A percentile compares a stretch with the other conserved stretches of the same genome.
Conservation (phyloP, 2,329 filamentous ascomycete genomes). For the Ceratocystis alfenasii region DNA sequence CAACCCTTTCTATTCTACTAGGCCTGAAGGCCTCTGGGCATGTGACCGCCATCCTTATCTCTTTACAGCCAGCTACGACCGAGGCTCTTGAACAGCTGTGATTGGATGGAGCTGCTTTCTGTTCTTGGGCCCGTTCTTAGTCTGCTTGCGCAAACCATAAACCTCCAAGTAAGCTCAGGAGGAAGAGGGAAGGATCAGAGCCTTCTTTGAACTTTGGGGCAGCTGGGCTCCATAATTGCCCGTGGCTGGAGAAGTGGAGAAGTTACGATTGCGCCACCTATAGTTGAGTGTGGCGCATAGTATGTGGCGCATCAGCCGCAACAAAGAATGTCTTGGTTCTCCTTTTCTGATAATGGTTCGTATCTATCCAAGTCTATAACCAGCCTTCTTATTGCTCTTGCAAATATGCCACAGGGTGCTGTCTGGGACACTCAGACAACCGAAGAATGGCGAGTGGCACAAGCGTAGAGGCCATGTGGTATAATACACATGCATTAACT, state of each 20-base stretch:
- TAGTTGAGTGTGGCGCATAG: not conserved
- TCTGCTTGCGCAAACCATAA: constrained; percentile 8
- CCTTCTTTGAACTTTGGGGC: not conserved
- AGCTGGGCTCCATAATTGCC: not conserved
- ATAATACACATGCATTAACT: constrained; percentile 4
- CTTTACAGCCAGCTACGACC: not conserved
- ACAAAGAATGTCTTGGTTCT: not conserved
- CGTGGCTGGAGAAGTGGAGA: not conserved
- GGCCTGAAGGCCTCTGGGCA: not conserved
- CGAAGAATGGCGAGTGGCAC: not conserved
- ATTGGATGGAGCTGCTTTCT: not conserved
- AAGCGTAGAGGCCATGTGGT: not conserved
- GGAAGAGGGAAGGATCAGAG: constrained; percentile 5
- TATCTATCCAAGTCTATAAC: not conserved
- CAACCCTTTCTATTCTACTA: no score
- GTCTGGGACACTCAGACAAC: not conserved
- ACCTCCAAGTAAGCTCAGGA: not conserved
- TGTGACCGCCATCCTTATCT: not conserved
- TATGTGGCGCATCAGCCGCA: not conserved
- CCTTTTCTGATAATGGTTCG: not conserved
- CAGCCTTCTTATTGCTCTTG: not conserved
- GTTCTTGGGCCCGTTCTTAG: not conserved
- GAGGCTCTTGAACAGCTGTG: not conserved
- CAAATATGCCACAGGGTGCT: not conserved
- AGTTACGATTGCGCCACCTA: no score